A percentile compares a stretch with the other conserved stretches of the same genome.
Evolutionary conservation across 1,139 yeast genomes (phyloP).

Genomic region (Diutina rugosa): DNA sequence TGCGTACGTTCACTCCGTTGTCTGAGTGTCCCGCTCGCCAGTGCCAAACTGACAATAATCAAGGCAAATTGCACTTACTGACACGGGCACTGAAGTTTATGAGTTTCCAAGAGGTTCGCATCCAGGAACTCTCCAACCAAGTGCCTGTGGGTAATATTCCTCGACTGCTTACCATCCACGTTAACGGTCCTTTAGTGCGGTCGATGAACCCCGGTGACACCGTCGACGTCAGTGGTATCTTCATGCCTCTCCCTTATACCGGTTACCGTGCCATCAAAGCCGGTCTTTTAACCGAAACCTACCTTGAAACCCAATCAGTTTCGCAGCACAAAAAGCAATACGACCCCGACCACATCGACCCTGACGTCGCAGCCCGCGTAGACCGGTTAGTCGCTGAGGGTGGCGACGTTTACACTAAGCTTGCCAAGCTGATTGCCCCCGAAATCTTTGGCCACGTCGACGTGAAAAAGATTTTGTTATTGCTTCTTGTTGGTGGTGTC

Average conservation of each 20-base stretch:
- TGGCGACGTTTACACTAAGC: conserved; percentile 53
- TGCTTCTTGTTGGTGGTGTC: conserved; percentile 89
- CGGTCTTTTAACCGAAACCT: conserved; percentile 89
- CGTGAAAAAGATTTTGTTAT: conserved; percentile 78
- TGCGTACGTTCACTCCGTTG: conserved; percentile 76
- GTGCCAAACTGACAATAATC: conserved; percentile 67
- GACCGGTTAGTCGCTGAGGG: conserved; percentile 40
- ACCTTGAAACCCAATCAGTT: conserved; percentile 76
- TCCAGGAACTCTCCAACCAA: conserved; percentile 91
- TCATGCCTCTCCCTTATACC: conserved; percentile 88
- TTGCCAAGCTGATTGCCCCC: conserved; percentile 91
- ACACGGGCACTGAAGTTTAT: conserved; percentile 93
- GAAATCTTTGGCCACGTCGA: conserved; percentile 93
- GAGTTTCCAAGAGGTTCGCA: conserved; percentile 88
- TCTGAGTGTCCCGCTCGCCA: conserved; percentile 73
- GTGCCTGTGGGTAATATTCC: conserved; percentile 99
- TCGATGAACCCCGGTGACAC: conserved; percentile 87
- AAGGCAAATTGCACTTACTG: conserved; percentile 85
- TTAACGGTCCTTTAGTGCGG: conserved; percentile 84
- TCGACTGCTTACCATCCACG: conserved; percentile 68
- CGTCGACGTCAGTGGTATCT: conserved; percentile 86
- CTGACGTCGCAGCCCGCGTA: conserved; percentile 44
- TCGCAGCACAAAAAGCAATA: conserved; percentile 84
- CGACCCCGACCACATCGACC: conserved; percentile 48
- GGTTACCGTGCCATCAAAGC: conserved; percentile 89